phyloP scores from a whole-genome alignment of 176 grass and related monocot genomes.

The Hsuehochloa calcarea region DNA sequence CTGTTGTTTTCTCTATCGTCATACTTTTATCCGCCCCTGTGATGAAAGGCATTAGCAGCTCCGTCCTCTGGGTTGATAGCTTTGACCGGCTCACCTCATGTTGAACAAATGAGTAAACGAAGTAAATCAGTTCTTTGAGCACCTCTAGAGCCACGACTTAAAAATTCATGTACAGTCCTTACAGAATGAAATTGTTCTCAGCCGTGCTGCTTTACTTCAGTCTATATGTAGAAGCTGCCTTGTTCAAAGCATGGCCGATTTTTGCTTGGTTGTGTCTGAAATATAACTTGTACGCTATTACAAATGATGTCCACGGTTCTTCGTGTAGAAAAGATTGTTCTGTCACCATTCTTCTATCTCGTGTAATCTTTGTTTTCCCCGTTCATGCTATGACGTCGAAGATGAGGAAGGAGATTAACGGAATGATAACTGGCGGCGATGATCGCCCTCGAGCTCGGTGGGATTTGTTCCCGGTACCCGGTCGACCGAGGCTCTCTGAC shows the following conservation, averaged over 20 bases:
- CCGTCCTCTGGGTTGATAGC: neutral
- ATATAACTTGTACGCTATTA: neutral
- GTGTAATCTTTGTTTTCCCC: too few relatives aligned
- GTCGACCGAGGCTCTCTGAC: too few relatives aligned
- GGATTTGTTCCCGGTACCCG: too few relatives aligned
- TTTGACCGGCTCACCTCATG: neutral
- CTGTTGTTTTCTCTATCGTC: constrained; percentile 79
- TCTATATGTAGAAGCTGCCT: neutral
- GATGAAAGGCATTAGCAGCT: constrained; percentile 31
- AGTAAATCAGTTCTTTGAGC: neutral
- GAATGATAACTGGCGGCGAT: too few relatives aligned
- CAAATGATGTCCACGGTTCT: neutral
- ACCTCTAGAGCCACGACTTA: neutral
- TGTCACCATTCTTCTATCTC: neutral
- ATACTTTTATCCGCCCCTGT: constrained; percentile 81
- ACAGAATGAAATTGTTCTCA: neutral
- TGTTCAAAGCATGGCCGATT: neutral
- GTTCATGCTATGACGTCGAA: too few relatives aligned
- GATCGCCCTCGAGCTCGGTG: too few relatives aligned
- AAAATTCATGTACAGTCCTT: constrained; percentile 1
- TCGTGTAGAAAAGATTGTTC: neutral
- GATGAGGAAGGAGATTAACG: too few relatives aligned
- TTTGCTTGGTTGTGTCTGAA: constrained; percentile 24
- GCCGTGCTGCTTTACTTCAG: neutral
- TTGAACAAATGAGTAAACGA: neutral